Evolutionary conservation across 805 yeast genomes (phyloP), one percentile per base, ranked within the genome.

Genomic region (Candida tibetensis): DNA sequence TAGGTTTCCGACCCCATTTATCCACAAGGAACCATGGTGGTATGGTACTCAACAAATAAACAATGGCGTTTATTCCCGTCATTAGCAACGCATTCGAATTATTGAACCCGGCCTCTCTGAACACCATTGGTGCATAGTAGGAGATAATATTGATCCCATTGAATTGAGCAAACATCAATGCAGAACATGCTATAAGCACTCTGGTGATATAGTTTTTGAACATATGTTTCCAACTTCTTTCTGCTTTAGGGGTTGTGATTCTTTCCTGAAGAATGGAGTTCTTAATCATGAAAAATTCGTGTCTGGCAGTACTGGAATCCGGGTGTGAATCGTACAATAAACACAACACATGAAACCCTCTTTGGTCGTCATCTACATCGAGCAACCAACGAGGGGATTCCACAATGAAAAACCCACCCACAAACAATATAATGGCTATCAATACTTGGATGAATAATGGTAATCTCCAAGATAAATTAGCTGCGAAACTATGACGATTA

Each of bases 321-420:
- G 53, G 51, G 19, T 60, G 52, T 14, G 63, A 58, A 41, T 59
- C 53, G 40, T 60, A 60, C 36, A 69, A 53, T 15, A 66, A 53
- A 34, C 55, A 55, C 36, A 70, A 55, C 9, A 63, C 66, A 39
- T 67, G 55, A 41, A 64, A 73, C 4, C 80, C 81, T 42, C 72
- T 71, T 36, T 71, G 76, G 44, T 82, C 87, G 46, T 72, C 76
- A 55, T 88, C 95, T 44, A 83, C 82, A 57, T 85, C 90, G 26
- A 90, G 64, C 36, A 90, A 68, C 95, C 96, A 89, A 48, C 96
- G 72, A 4, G 97, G 97, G 34, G 90, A 81, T 53, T 89, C 97
- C 4, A 86, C 89, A 27, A 90, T 79, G 41, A 84, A 69, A 37
- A 81, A 77, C 1, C 95, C 82, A 3, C 97, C 97, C 3, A 77